Evolutionary conservation across 2,329 filamentous ascomycete species (phyloP), one percentile per base, ranked within the genome.

Genomic region (Phialemoniopsis sp.): DNA sequence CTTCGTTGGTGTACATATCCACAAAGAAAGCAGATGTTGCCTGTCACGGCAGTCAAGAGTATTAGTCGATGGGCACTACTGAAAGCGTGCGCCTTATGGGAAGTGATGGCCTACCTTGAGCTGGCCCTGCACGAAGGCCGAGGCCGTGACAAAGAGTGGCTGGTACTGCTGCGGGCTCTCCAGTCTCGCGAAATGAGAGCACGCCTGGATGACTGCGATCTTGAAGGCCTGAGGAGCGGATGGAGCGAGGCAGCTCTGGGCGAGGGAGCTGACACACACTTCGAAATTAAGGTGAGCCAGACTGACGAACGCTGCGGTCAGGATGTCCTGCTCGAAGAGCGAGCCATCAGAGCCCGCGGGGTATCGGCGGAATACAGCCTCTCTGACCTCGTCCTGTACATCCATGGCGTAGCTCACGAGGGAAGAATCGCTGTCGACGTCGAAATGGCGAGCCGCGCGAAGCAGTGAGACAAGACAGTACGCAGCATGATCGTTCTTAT

Each of bases 361-460:
- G 34, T 71, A 63, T 28, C 71, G 72, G 40, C 75, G 72, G 50
- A 85, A 85, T 5, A 85, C 73, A 34, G 79, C 78, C 51, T 84
- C 80, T 34, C 73, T 70, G 34, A 86, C 72, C 55, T 86, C 82
- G 50, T 83, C 79, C 51, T 85, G 81, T 8, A 86, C 76, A 55
- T 86, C 82, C 58, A 85, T 67, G 30, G 80, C 80, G 55, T 82
- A 86, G 55, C 80, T 83, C 43, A 83, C 68, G 41, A 83, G 65
- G 3, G 76, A 76, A 10, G 77, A 74, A 50, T 86, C 82, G 51
- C 72, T 79, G 43, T 84, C 76, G 8, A 68, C 63, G 42, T 76
- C 68, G 49, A 86, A 85, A 53, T 85, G 78, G 28, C 80, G 72
- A 12, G 80, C 78, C 30, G 73, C 79, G 31, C 78, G 75, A 34